These are phyloP conservation scores for Aureobasidium sp. DNA, from an alignment of 2,329 filamentous ascomycete genomes.

Conservation along the genomic window DNA sequence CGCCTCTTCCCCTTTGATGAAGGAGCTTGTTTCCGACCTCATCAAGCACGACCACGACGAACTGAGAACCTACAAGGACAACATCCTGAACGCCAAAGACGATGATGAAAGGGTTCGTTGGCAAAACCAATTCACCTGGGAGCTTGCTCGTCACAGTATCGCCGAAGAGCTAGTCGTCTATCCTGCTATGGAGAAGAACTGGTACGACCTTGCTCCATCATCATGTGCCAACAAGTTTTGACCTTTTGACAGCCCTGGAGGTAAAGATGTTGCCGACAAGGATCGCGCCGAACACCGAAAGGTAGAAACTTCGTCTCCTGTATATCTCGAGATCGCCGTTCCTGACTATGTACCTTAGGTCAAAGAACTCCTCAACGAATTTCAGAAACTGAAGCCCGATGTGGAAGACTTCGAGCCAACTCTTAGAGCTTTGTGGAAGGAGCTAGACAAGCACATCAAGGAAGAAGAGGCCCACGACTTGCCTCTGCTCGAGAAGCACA, in stretches of 20 bases:
- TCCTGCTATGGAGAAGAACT: slow-evolving; percentile 30
- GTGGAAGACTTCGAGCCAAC: slow-evolving; percentile 15
- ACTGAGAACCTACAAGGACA: slow-evolving; percentile 37
- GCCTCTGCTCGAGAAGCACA: slow-evolving; percentile 16
- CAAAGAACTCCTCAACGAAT: slow-evolving; percentile 19
- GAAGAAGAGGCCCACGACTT: slow-evolving; percentile 17
- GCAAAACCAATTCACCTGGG: slow-evolving; percentile 48
- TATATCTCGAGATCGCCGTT: neutral
- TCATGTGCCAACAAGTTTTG: neutral
- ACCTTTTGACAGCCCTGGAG: slow-evolving; percentile 16
- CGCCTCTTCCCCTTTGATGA: neutral
- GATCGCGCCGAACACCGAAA: slow-evolving; percentile 30
- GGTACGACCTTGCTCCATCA: slow-evolving; percentile 9
- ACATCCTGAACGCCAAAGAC: slow-evolving; percentile 37
- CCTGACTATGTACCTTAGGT: slow-evolving; percentile 11
- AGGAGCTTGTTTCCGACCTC: slow-evolving; percentile 25
- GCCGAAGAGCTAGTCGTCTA: slow-evolving; percentile 42
- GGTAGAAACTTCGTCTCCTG: slow-evolving; percentile 18
- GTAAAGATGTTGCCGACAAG: slow-evolving; percentile 27
- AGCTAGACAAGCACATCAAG: slow-evolving; percentile 17
- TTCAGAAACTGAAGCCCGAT: slow-evolving; percentile 12
- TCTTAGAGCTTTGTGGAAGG: slow-evolving; percentile 13
- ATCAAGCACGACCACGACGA: slow-evolving; percentile 38
- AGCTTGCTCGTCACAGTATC: slow-evolving; percentile 46
- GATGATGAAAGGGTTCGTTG: slow-evolving; percentile 38